A percentile compares a stretch with the other conserved stretches of the same genome.
Evolutionary conservation across 2,329 filamentous ascomycete species (phyloP).

Genomic region (Ophiocordyceps robertsii): DNA sequence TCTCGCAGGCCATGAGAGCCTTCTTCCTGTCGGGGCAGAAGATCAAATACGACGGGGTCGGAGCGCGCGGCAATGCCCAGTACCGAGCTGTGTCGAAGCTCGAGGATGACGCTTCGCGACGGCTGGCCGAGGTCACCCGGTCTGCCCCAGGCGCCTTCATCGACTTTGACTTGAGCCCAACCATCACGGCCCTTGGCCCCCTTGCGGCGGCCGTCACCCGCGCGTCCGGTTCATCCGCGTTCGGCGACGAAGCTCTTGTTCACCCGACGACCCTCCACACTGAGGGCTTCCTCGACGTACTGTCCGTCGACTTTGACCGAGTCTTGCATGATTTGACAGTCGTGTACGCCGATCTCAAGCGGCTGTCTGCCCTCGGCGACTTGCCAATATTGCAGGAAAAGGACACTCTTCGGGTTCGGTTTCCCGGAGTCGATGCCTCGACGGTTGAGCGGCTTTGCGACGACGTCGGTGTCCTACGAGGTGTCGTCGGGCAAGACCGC

Average conservation of each 20-base stretch:
- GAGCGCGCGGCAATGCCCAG: slow-evolving; percentile 58
- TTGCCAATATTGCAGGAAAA: slow-evolving; percentile 65
- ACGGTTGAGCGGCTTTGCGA: slow-evolving; percentile 74
- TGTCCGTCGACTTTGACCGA: slow-evolving; percentile 79
- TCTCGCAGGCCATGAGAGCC: slow-evolving; percentile 83
- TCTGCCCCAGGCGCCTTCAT: slow-evolving; percentile 62
- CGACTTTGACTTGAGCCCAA: slow-evolving; percentile 80
- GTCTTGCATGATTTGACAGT: slow-evolving; percentile 72
- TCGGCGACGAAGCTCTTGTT: slow-evolving; percentile 23
- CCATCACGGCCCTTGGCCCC: slow-evolving; percentile 74
- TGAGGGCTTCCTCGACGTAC: slow-evolving; percentile 69
- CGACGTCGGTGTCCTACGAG: slow-evolving; percentile 73
- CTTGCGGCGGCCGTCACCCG: slow-evolving; percentile 43
- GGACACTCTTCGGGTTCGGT: slow-evolving; percentile 62
- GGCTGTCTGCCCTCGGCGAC: slow-evolving; percentile 65
- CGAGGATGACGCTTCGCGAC: slow-evolving; percentile 59
- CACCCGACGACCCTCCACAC: slow-evolving; percentile 57
- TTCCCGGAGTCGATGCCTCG: slow-evolving; percentile 77
- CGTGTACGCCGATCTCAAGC: slow-evolving; percentile 69
- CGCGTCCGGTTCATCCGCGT: slow-evolving; percentile 27
- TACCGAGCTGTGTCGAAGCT: slow-evolving; percentile 66
- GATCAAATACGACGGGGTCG: slow-evolving; percentile 70
- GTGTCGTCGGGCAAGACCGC: slow-evolving; percentile 62
- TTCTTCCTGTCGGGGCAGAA: slow-evolving; percentile 89
- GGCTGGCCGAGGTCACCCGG: slow-evolving; percentile 46